Evolutionary conservation across 1,284 basidiomycete genomes (phyloP), one percentile per base, ranked within the genome.

Genomic region (Cutaneotrichosporon sp.): DNA sequence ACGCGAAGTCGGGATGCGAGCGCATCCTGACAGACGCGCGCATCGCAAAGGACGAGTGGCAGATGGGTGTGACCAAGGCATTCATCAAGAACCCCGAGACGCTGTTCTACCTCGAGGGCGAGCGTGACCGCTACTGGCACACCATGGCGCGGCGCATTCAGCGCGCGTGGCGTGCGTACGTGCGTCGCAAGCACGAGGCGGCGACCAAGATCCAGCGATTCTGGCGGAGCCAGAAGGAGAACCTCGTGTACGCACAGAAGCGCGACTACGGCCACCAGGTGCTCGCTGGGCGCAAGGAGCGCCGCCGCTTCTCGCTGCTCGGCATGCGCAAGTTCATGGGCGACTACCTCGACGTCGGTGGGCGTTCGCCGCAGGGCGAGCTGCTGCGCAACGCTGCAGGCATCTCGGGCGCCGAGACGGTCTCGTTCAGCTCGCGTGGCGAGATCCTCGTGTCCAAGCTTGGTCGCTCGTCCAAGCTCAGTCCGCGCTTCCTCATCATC

Each of bases 81-180:
- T 99, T 99, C 79, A 99, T 99, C 82, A 99, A 99, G 85, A 98
- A 95, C 76, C 95, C 95, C 0, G 95, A 99, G 79, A 99, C 95
- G 91, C 86, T 99, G 24, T 99, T 99, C 78, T 97, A 95, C 22
- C 83, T 99, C 58, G 95, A 99, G 81, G 95, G 93, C 22, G 98
- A 99, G 92, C 89, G 95, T 58, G 97, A 99, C 77, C 87, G 91
- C 61, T 99, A 99, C 81, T 99, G 97, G 97, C 97, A 99, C 80
- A 98, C 98, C 76, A 99, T 99, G 95, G 95, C 95, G 0, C 87
- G 82, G 45, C 89, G 95, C 54, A 99, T 99, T 58, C 97, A 99
- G 80, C 88, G 95, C 42, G 94, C 94, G 5, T 99, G 89, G 87
- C 85, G 95, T 64, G 95, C 97, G 76, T 97, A 95, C 77, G 85